Base-by-base conservation (phyloP, 2,329 filamentous ascomycete species). In the Colletotrichum tabaci region DNA sequence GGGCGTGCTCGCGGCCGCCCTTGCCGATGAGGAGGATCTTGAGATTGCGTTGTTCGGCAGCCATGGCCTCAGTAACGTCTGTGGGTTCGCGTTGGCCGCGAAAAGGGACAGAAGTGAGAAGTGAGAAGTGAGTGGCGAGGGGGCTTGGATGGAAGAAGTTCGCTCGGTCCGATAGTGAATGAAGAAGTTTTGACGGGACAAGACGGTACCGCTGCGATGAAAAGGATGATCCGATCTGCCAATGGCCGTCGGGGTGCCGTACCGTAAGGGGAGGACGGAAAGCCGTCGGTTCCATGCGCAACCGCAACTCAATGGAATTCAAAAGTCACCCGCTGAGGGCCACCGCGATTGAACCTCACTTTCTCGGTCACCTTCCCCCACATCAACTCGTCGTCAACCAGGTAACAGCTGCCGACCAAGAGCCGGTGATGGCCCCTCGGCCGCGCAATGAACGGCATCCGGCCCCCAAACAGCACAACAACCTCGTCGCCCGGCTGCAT, bases 1-100 rank as follows among this genome's bases (percentile, higher is more conserved):
- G 89, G 57, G 95, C 94, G 83, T 98, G 95, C 84, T 99, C 96
- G 77, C 96, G 92, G 77, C 96, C 96, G 76, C 96, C 96, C 80
- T 96, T 97, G 78, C 96, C 96, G 75, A 98, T 91, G 74, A 98
- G 91, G 74, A 98, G 91, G 76, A 98, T 88, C 76, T 91, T 89
- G 74, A 94, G 35, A 21, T 50, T 66, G 53, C 30, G 13, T 13
- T 38, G 12, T 38, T 30, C 10, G 1, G 42, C 8, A 21, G 63
- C n/a, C 16, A 58, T 44, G 13, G 21, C 30, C 30, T 35, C 0
- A 35, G n/a, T 35, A 40, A 5, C 42, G 16, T 35, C 15, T 6
- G 16, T 16, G 15, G 49, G 8, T 9, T 2, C 2, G n/a, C n/a
- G 60, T 10, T 30, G 16, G 21, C n/a, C 23, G 21, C n/a, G 4